Conservation (phyloP, 2,329 filamentous ascomycete genomes). For the Thyridium curvatum region DNA sequence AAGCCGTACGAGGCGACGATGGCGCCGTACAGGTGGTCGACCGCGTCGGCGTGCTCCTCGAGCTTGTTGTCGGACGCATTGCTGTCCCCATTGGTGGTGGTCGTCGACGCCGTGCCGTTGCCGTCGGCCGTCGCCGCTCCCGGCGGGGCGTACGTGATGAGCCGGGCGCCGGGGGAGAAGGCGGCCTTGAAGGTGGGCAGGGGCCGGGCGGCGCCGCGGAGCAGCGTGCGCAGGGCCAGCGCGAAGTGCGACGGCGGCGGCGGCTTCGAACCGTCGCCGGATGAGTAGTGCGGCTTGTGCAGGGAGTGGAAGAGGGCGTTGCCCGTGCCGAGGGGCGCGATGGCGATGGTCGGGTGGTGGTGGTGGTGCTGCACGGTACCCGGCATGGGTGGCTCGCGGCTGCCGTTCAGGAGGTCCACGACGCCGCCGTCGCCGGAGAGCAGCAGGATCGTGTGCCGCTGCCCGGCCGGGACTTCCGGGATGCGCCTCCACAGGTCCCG, state of each 20-base stretch:
- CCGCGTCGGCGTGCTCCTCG: conserved; percentile 21
- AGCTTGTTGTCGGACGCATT: conserved; percentile 8
- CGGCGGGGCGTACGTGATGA: conserved; percentile 49
- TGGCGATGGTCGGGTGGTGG: conserved; percentile 36
- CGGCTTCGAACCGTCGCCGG: conserved; percentile 14
- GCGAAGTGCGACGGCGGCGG: conserved; percentile 39
- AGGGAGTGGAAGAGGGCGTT: conserved; percentile 60
- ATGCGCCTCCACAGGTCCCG: conserved; percentile 17
- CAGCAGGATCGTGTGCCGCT: conserved; percentile 60
- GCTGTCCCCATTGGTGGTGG: too few relatives aligned
- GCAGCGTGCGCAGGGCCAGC: conserved; percentile 51
- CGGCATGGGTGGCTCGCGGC: conserved; percentile 7
- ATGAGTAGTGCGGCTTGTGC: conserved; percentile 49
- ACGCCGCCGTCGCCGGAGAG: conserved; percentile 85
- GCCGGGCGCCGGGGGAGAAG: conserved; percentile 21
- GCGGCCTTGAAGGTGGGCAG: conserved; percentile 33
- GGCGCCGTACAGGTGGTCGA: conserved; percentile 52
- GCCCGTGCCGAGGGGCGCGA: conserved; percentile 58
- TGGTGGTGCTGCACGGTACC: conserved; percentile 3
- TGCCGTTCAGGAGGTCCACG: conserved; percentile 72
- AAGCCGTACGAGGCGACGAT: conserved; percentile 89
- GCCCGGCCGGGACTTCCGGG: conserved; percentile 28
- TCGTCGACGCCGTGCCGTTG: too few relatives aligned
- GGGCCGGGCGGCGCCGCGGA: conserved; percentile 47
- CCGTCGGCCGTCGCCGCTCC: neutral